Evolutionary conservation across 2,329 filamentous ascomycete genomes (phyloP).

Genomic region (Penicillium sp.): DNA sequence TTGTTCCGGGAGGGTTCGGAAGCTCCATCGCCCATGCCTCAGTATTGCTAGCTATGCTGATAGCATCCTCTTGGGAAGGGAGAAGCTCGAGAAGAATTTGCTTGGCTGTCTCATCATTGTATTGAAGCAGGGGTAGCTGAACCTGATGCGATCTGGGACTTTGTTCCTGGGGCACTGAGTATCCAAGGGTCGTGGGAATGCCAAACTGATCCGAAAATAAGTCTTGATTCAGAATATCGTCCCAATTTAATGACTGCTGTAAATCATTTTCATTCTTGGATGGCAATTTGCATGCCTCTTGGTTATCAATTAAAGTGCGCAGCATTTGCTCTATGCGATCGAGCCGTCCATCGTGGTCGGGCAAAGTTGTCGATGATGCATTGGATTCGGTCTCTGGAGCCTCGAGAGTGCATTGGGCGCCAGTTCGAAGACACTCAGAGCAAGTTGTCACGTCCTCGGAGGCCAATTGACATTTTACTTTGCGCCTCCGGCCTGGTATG

Average conservation of each 20-base stretch:
- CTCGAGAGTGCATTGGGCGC: not conserved
- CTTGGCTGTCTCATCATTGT: slow-evolving; percentile 1
- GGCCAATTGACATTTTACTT: slow-evolving; percentile 3
- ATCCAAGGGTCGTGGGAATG: not conserved
- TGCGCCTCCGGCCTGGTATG: not conserved
- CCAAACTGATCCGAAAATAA: not conserved
- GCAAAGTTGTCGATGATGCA: not conserved
- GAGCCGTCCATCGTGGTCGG: not conserved
- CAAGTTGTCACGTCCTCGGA: not conserved
- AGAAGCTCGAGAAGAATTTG: slow-evolving; percentile 2
- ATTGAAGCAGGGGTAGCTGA: not conserved
- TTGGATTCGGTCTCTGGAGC: not conserved
- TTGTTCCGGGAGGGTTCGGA: not conserved
- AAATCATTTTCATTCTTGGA: not conserved
- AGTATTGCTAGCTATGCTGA: not conserved
- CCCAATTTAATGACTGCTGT: not conserved
- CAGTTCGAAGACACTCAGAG: not conserved
- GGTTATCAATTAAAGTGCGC: not conserved
- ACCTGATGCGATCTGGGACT: not conserved
- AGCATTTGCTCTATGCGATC: slow-evolving; percentile 3
- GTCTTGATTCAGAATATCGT: not conserved
- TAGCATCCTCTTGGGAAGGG: not conserved
- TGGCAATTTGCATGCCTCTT: not conserved
- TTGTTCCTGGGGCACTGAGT: not conserved
- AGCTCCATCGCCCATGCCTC: not conserved